A percentile compares a stretch with the other conserved stretches of the same genome.
These are phyloP conservation scores for Galerina marginata DNA, from an alignment of 768 basidiomycete genomes.

Conservation along the genomic window DNA sequence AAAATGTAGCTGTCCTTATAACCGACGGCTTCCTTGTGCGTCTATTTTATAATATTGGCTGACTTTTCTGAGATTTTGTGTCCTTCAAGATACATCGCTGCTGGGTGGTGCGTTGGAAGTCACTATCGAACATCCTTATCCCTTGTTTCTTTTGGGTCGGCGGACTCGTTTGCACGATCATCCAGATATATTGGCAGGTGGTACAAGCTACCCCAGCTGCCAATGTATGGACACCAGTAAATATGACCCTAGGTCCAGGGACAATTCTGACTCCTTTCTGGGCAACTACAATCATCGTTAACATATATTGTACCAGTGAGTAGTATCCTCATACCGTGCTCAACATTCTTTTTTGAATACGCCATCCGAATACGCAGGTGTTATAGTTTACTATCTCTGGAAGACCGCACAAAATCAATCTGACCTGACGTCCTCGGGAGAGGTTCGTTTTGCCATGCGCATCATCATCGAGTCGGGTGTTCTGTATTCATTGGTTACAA, in stretches of 20 bases:
- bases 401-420: neutral
- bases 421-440: neutral
- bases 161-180: constrained; percentile 2
- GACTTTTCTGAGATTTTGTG: neutral
- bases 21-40: constrained; percentile 13
- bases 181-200: constrained; percentile 10
- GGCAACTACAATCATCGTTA: constrained; percentile 18
- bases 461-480: constrained; percentile 17
- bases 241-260: constrained; percentile 20
- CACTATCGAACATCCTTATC: neutral
- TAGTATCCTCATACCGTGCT: neutral
- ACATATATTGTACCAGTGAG: constrained; percentile 19
- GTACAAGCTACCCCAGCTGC: neutral
- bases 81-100: constrained; percentile 6
- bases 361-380: neutral
- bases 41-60: neutral
- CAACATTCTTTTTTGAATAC: no score
- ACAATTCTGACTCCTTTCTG: constrained; percentile 22
- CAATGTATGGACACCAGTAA: constrained; percentile 16
- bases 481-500: constrained; percentile 13
- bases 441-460: constrained; percentile 12
- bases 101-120: constrained; percentile 8
- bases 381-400: constrained; percentile 16
- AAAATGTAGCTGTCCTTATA: constrained; percentile 10
- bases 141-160: constrained; percentile 12